Conservation (phyloP, 805 yeast species). For the Starmera caribaea region DNA sequence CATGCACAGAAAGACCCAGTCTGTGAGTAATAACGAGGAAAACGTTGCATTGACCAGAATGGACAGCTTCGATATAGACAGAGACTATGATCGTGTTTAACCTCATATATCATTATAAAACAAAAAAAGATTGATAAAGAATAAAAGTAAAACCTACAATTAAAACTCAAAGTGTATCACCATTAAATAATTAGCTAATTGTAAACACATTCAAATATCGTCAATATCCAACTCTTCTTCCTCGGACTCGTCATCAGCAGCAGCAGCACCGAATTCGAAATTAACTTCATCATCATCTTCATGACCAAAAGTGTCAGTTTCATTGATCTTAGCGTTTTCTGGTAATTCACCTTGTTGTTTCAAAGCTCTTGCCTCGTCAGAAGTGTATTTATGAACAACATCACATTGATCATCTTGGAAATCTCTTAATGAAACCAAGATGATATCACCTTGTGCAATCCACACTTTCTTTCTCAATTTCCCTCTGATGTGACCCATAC, state of each 20-base stretch:
- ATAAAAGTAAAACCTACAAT: no score
- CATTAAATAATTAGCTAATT: slow-evolving; percentile 1
- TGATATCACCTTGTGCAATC: slow-evolving; percentile 99
- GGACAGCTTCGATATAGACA: slow-evolving; percentile 46
- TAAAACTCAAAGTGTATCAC: no score
- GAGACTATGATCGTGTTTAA: slow-evolving; percentile 25
- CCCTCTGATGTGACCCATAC: slow-evolving; percentile 98
- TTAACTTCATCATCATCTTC: slow-evolving; percentile 97
- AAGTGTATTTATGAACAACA: slow-evolving; percentile 90
- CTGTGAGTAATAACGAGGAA: slow-evolving; percentile 28
- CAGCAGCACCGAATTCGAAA: slow-evolving; percentile 95
- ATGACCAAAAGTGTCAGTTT: slow-evolving; percentile 93
- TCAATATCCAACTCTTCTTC: slow-evolving; percentile 78
- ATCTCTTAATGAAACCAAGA: slow-evolving; percentile 91
- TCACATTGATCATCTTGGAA: slow-evolving; percentile 98
- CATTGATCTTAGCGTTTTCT: slow-evolving; percentile 93
- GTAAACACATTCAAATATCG: slow-evolving; percentile 52
- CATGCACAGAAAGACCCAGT: slow-evolving; percentile 31
- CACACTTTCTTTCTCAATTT: slow-evolving; percentile 98
- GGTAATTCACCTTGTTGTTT: slow-evolving; percentile 96
- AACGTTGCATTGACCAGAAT: slow-evolving; percentile 48
- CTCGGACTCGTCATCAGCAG: slow-evolving; percentile 67
- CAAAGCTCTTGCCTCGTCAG: slow-evolving; percentile 96
- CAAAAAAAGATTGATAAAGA: slow-evolving; percentile 18
- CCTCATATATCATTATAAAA: slow-evolving; percentile 3